phyloP scores from a whole-genome alignment of 169 alveolate genomes.

The Plasmodium chabaudi region DNA sequence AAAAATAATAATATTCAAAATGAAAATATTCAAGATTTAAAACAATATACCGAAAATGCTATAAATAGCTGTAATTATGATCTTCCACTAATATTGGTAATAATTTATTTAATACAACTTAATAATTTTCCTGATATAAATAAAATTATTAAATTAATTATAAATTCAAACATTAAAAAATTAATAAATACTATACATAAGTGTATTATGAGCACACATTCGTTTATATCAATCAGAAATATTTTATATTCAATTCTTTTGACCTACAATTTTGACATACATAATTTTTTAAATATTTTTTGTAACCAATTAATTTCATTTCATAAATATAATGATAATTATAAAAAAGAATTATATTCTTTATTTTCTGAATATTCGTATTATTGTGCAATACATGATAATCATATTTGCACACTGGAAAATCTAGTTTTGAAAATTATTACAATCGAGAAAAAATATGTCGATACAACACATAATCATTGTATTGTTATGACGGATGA shows the following conservation, averaged over 20 bases:
- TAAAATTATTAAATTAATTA: slow-evolving; percentile 47
- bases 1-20: neutral
- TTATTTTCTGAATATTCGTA: slow-evolving; percentile 64
- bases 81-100: slow-evolving; percentile 32
- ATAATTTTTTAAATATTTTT: slow-evolving; percentile 28
- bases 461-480: slow-evolving; percentile 14
- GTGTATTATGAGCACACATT: slow-evolving; percentile 22
- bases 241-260: slow-evolving; percentile 38
- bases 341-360: slow-evolving; percentile 65
- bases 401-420: slow-evolving; percentile 46
- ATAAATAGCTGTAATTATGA: slow-evolving; percentile 62
- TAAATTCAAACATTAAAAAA: slow-evolving; percentile 57
- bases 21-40: no score
- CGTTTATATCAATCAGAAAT: slow-evolving; percentile 44
- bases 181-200: slow-evolving; percentile 45
- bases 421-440: slow-evolving; percentile 42
- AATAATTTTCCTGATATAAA: slow-evolving; percentile 54
- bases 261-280: slow-evolving; percentile 44
- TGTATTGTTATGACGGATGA: slow-evolving; percentile 15
- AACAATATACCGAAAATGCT: slow-evolving; percentile 7
- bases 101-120: slow-evolving; percentile 37
- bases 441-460: slow-evolving; percentile 45
- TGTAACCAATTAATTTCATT: slow-evolving; percentile 47
- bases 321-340: slow-evolving; percentile 53
- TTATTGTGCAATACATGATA: slow-evolving; percentile 24